phyloP scores from a whole-genome alignment of 73 alveolate species.

The Tetrahymena thermophila region DNA sequence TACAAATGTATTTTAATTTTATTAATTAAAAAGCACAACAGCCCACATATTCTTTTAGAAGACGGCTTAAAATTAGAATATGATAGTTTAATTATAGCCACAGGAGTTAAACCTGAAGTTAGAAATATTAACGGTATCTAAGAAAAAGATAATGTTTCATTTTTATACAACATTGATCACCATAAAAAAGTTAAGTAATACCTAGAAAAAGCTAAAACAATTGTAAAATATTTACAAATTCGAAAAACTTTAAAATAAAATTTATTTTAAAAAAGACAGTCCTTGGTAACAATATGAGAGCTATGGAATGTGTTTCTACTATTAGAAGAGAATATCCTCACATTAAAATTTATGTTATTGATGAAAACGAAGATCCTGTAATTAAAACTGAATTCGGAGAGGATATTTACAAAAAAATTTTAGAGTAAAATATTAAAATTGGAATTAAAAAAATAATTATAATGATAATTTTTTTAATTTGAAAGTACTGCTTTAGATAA shows the following conservation, averaged over 20 bases:
- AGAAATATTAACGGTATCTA: slow-evolving; percentile 21
- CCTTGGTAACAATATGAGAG: slow-evolving; percentile 22
- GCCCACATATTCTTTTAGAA: slow-evolving; percentile 24
- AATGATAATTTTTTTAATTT: neutral
- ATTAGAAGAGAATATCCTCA: slow-evolving; percentile 39
- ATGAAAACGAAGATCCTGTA: slow-evolving; percentile 11
- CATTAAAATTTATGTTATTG: slow-evolving; percentile 19
- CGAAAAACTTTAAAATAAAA: neutral
- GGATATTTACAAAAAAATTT: neutral
- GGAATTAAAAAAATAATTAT: neutral
- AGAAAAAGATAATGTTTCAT: slow-evolving; percentile 2
- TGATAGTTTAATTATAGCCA: slow-evolving; percentile 18
- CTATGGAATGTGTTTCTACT: slow-evolving; percentile 30
- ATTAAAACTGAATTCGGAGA: slow-evolving; percentile 21
- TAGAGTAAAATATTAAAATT: neutral
- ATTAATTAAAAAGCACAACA: neutral
- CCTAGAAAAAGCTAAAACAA: slow-evolving; percentile 18
- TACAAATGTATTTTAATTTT: neutral
- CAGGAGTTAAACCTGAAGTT: slow-evolving; percentile 32
- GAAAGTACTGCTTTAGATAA: neutral
- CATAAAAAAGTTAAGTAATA: slow-evolving; percentile 14
- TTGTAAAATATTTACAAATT: neutral
- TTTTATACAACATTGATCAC: neutral
- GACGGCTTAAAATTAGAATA: slow-evolving; percentile 25
- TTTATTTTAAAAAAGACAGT: neutral